Evolutionary conservation across 208 protist genomes (phyloP).

Genomic region (Tetramitus jugosus): DNA sequence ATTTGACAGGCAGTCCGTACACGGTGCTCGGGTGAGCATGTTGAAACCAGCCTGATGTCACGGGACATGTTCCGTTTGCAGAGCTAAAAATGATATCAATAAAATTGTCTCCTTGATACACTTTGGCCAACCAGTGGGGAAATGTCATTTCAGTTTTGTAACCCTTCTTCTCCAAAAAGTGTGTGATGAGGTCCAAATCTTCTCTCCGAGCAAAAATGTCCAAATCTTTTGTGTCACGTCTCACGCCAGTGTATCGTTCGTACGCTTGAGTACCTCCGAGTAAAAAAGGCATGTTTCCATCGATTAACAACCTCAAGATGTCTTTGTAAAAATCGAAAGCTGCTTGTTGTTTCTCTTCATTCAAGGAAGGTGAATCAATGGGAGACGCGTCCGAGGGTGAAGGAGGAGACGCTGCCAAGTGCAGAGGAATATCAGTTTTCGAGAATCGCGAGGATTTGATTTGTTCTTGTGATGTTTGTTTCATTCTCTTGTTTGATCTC

Average conservation of each 20-base stretch:
- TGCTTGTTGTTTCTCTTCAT: no score
- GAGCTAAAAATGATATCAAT: background rate
- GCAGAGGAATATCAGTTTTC: no score
- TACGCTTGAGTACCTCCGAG: background rate
- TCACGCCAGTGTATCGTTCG: background rate
- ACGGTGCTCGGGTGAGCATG: background rate
- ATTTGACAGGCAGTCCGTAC: background rate
- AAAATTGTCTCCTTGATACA: background rate
- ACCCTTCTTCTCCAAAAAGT: background rate
- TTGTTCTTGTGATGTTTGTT: no score
- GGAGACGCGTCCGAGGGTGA: no score
- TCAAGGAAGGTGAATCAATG: no score
- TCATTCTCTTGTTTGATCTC: no score
- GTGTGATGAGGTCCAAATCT: background rate
- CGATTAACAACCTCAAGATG: background rate
- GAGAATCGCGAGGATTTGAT: no score
- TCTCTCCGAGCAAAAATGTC: background rate
- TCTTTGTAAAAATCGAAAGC: constrained; percentile 3
- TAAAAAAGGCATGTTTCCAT: background rate
- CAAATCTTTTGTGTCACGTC: background rate
- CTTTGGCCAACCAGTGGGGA: background rate
- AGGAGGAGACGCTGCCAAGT: no score
- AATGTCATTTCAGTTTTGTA: background rate
- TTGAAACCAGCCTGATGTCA: background rate
- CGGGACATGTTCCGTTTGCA: background rate